phyloP scores from a whole-genome alignment of 169 alveolate species.

The Cryptosporidium ubiquitum region DNA sequence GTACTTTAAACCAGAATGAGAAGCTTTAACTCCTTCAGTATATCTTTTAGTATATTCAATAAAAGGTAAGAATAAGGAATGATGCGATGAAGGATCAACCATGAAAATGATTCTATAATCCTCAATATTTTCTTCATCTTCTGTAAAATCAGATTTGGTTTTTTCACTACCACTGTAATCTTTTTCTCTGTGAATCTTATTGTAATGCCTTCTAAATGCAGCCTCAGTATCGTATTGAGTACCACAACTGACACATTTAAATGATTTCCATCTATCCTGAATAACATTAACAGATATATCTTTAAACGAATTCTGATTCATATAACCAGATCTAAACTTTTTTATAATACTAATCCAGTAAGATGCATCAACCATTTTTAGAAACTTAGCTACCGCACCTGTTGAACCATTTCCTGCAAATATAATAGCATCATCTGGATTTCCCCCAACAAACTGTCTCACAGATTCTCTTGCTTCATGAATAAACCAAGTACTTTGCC shows the following conservation, averaged over 20 bases:
- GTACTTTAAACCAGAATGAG: not conserved
- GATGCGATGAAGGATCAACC: slow-evolving; percentile 86
- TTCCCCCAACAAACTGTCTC: slow-evolving; percentile 82
- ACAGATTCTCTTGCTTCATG: slow-evolving; percentile 87
- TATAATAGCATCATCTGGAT: slow-evolving; percentile 83
- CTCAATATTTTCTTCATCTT: slow-evolving; percentile 19
- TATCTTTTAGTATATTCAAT: slow-evolving; percentile 78
- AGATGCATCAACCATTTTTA: slow-evolving; percentile 77
- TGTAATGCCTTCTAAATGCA: slow-evolving; percentile 71
- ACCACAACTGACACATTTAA: slow-evolving; percentile 74
- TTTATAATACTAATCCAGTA: slow-evolving; percentile 65
- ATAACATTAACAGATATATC: slow-evolving; percentile 60
- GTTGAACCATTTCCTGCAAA: slow-evolving; percentile 86
- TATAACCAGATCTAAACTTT: slow-evolving; percentile 1
- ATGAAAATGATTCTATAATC: slow-evolving; percentile 81
- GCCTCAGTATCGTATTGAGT: slow-evolving; percentile 75
- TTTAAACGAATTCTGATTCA: slow-evolving; percentile 16
- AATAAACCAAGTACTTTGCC: slow-evolving; percentile 85
- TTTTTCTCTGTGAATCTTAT: slow-evolving; percentile 40
- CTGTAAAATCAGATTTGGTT: not conserved
- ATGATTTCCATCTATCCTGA: slow-evolving; percentile 77
- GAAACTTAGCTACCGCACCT: slow-evolving; percentile 82
- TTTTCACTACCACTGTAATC: not conserved
- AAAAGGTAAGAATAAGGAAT: slow-evolving; percentile 87
- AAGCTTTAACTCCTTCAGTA: slow-evolving; percentile 1